Evolutionary conservation across 805 yeast genomes (phyloP).

Genomic region (Sugiyamaella chiloensis): DNA sequence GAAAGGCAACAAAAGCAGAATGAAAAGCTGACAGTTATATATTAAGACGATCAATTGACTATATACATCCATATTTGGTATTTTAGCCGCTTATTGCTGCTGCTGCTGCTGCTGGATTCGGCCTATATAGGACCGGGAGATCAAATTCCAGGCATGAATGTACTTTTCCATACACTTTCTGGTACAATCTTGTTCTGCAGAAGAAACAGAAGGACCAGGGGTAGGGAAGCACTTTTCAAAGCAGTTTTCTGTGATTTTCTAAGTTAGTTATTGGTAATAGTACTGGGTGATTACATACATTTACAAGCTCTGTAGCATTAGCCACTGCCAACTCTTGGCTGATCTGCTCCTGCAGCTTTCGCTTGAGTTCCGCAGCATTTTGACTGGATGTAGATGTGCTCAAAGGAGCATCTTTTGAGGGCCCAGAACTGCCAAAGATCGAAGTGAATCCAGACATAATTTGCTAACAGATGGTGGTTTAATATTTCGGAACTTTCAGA

Average conservation of each 20-base stretch:
- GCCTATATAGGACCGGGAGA: slow-evolving; percentile 71
- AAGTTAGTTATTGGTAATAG: background rate
- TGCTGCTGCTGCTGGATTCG: slow-evolving; percentile 67
- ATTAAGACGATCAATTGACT: no score
- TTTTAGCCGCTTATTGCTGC: no score
- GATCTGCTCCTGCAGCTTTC: slow-evolving; percentile 65
- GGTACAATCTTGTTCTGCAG: slow-evolving; percentile 62
- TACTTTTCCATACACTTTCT: slow-evolving; percentile 80
- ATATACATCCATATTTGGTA: no score
- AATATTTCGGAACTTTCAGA: no score
- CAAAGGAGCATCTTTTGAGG: slow-evolving; percentile 15
- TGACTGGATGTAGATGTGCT: slow-evolving; percentile 16
- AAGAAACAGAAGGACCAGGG: slow-evolving; percentile 51
- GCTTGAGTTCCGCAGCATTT: slow-evolving; percentile 45
- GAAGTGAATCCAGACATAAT: slow-evolving; percentile 25
- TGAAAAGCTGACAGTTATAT: no score
- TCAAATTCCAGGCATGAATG: slow-evolving; percentile 86
- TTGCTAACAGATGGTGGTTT: no score
- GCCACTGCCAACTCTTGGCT: slow-evolving; percentile 86
- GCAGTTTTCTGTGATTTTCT: slow-evolving; percentile 79
- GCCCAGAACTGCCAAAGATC: slow-evolving; percentile 24
- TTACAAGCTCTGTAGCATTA: slow-evolving; percentile 83
- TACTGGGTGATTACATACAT: slow-evolving; percentile 32
- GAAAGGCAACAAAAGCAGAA: no score
- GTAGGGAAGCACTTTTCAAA: slow-evolving; percentile 69